Evolutionary conservation across 2,329 filamentous ascomycete genomes (phyloP).

Genomic region (Scedosporium aurantiacum): DNA sequence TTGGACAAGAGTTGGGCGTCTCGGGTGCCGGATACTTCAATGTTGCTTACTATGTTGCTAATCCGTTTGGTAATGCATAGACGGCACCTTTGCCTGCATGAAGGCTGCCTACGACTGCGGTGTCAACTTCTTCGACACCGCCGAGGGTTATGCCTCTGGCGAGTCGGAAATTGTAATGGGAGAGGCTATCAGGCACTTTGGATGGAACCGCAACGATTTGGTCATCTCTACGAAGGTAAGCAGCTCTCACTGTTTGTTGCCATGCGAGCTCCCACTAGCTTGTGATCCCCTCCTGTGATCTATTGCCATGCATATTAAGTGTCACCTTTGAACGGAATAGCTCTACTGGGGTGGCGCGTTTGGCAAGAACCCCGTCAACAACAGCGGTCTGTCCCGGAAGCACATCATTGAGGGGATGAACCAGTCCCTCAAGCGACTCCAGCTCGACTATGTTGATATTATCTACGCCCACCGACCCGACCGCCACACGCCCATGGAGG

Average conservation of each 20-base stretch:
- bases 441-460: constrained; percentile 53
- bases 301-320: background rate
- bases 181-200: constrained; percentile 46
- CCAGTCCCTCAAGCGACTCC: constrained; percentile 44
- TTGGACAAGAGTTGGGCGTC: background rate
- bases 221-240: constrained; percentile 49
- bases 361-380: constrained; percentile 53
- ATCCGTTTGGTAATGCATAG: constrained; percentile 12
- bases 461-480: constrained; percentile 61
- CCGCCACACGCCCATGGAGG: constrained; percentile 57
- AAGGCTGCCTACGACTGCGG: constrained; percentile 49
- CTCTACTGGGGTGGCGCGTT: constrained; percentile 54
- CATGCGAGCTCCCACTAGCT: background rate
- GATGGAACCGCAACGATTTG: constrained; percentile 50
- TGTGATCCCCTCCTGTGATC: background rate
- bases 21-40: background rate
- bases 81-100: constrained; percentile 45
- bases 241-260: background rate
- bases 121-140: constrained; percentile 53
- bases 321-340: constrained; percentile 19
- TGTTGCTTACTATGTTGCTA: background rate
- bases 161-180: constrained; percentile 55
- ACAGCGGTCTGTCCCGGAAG: constrained; percentile 56
- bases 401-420: constrained; percentile 58
- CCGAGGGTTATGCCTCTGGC: constrained; percentile 46